Conservation (phyloP, 192 early-diverging fungal genomes). For the Rhizoclosmatium globosum region DNA sequence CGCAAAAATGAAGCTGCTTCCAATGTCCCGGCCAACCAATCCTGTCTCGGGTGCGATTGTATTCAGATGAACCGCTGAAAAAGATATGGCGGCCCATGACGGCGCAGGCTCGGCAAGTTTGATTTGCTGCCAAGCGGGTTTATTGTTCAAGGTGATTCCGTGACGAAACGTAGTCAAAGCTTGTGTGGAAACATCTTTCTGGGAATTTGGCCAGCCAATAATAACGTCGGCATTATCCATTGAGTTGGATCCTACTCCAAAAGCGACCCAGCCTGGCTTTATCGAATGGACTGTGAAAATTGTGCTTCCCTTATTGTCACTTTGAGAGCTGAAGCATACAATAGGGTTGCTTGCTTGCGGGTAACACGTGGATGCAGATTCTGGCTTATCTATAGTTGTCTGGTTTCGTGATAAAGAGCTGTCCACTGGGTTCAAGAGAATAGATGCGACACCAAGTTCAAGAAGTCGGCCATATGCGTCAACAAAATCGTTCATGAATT, state of each 20-base stretch:
- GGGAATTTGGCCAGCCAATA: conserved; percentile 7
- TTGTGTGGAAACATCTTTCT: background rate
- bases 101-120: conserved; percentile 1
- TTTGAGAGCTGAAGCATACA: background rate
- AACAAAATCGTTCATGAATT: conserved; percentile 32
- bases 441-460: conserved; percentile 3
- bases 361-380: conserved; percentile 2
- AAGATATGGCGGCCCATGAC: conserved; percentile 24
- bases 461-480: conserved; percentile 11
- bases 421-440: background rate
- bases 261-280: conserved; percentile 23
- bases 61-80: background rate
- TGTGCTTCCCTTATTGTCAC: background rate
- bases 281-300: conserved; percentile 5
- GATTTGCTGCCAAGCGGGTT: conserved; percentile 14
- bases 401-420: background rate
- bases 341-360: background rate
- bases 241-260: conserved; percentile 20
- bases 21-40: background rate
- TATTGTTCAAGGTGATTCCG: background rate
- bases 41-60: background rate
- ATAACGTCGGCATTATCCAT: conserved; percentile 27
- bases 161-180: conserved; percentile 17
- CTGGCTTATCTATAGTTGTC: too few relatives aligned
- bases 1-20: conserved; percentile 14